Conservation (phyloP, 2,329 filamentous ascomycete genomes). For the Arthrobotrys sphaeroides region DNA sequence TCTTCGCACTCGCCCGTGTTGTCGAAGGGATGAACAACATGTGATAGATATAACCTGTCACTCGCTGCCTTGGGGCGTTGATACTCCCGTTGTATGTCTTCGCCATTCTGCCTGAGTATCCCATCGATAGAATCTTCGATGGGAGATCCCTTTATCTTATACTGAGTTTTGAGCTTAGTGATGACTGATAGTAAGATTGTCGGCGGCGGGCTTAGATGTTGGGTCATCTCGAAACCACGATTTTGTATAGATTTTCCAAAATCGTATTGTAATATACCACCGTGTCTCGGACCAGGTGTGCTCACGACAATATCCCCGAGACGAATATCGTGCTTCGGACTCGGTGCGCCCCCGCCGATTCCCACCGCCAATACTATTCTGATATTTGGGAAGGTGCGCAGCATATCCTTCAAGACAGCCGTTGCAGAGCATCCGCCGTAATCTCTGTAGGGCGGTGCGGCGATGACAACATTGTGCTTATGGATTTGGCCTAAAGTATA, state of each 20-base stretch:
- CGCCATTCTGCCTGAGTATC: constrained; percentile 57
- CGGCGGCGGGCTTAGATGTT: constrained; percentile 25
- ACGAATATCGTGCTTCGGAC: background rate
- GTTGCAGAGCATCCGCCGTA: constrained; percentile 33
- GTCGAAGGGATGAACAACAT: constrained; percentile 13
- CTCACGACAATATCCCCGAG: background rate
- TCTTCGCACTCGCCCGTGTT: background rate
- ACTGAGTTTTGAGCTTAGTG: background rate
- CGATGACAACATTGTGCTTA: constrained; percentile 55
- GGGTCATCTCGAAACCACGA: constrained; percentile 12
- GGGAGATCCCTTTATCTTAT: background rate
- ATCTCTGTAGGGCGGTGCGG: constrained; percentile 35
- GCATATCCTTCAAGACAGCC: constrained; percentile 45
- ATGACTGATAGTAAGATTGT: background rate
- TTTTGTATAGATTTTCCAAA: constrained; percentile 22
- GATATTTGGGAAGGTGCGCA: constrained; percentile 54
- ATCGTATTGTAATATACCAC: constrained; percentile 38
- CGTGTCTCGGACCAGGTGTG: background rate
- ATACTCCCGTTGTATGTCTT: constrained; percentile 58
- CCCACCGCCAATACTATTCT: constrained; percentile 56
- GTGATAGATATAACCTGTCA: constrained; percentile 58
- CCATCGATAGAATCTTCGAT: constrained; percentile 54
- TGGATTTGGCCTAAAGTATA: constrained; percentile 55
- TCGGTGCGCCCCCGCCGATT: constrained; percentile 56
- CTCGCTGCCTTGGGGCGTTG: constrained; percentile 55